Base-by-base conservation (phyloP, 2,329 filamentous ascomycete genomes). In the Phoma sp. region DNA sequence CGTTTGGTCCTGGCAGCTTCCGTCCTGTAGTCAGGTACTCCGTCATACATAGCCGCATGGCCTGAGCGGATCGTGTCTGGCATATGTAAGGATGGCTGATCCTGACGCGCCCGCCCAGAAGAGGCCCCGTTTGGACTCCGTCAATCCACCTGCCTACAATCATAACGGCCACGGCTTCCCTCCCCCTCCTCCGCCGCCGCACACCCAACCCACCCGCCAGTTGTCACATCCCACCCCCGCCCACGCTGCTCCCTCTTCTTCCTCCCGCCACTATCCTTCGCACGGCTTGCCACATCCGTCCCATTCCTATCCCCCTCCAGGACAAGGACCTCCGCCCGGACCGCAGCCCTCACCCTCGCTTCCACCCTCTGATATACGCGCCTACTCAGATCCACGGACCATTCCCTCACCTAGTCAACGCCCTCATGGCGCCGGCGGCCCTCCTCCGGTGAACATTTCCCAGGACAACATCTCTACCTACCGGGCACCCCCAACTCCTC, bases 61-160 rank as follows among this genome's bases (percentile, higher is more conserved):
- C 71, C 72, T 74, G 66, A 74, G 73, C 73, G 67, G 66, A 65
- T 62, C 57, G 56, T 51, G 56, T 61, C 57, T 68, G 59, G 61
- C 64, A 69, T 69, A 69, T 71, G 63, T 73, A 72, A 75, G 67
- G 57, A 75, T 75, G 72, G 72, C 71, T 57, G 72, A 74, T 71
- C 70, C 68, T 66, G 68, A 73, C 68, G 68, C 69, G 70, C 69
- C 68, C 60, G 63, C 62, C 65, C 66, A 72, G 48, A 75, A 75
- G 62, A 71, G 71, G 62, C 65, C 66, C 56, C 73, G 73, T 72
- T 68, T 74, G 70, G 72, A 73, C 60, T 71, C 72, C 43, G 66
- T 65, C 65, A 71, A 67, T 63, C 52, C 52, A 49, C 68, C 68
- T 52, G 62, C 60, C 55, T 71, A 72, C 67, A 56, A 56, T 48